Evolutionary conservation across 441 rosid genomes (phyloP).

Genomic region (Arabidopsis hybrid): DNA sequence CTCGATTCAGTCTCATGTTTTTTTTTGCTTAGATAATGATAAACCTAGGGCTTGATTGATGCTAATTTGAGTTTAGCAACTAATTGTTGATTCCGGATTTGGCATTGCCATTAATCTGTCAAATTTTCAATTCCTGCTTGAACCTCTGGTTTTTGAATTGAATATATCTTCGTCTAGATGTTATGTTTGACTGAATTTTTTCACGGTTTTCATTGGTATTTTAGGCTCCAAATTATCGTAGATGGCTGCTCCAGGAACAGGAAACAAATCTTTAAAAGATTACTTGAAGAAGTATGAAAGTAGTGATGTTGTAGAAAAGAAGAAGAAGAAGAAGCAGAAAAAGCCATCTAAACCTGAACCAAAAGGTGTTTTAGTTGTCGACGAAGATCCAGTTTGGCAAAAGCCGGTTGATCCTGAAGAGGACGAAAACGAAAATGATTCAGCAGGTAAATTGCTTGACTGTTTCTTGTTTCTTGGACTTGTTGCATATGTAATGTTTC

Average conservation of each 20-base stretch:
- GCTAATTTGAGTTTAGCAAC: conserved; percentile 3
- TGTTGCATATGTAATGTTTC: background rate
- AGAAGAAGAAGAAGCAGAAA: conserved; percentile 61
- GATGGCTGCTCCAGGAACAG: conserved; percentile 53
- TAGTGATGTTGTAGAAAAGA: conserved; percentile 52
- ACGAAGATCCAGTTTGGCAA: conserved; percentile 93
- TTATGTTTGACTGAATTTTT: conserved; percentile 26
- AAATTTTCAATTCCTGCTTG: background rate
- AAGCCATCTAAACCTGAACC: conserved; percentile 53
- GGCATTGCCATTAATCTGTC: conserved; percentile 3
- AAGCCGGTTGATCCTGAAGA: conserved; percentile 65
- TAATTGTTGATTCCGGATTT: conserved; percentile 4
- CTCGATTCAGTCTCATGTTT: conserved; percentile 11
- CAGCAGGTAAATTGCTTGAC: conserved; percentile 57
- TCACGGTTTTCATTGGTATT: background rate
- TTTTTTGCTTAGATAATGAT: background rate
- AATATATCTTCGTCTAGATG: background rate
- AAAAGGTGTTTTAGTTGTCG: conserved; percentile 71
- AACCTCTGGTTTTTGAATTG: background rate
- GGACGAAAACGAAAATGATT: conserved; percentile 64
- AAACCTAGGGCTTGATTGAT: conserved; percentile 6
- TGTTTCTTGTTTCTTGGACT: background rate
- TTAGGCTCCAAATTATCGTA: background rate
- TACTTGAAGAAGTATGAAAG: conserved; percentile 77
- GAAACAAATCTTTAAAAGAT: conserved; percentile 63